Evolutionary conservation across 192 early-diverging fungal genomes (phyloP).

Genomic region (Bifiguratus adelaidae): DNA sequence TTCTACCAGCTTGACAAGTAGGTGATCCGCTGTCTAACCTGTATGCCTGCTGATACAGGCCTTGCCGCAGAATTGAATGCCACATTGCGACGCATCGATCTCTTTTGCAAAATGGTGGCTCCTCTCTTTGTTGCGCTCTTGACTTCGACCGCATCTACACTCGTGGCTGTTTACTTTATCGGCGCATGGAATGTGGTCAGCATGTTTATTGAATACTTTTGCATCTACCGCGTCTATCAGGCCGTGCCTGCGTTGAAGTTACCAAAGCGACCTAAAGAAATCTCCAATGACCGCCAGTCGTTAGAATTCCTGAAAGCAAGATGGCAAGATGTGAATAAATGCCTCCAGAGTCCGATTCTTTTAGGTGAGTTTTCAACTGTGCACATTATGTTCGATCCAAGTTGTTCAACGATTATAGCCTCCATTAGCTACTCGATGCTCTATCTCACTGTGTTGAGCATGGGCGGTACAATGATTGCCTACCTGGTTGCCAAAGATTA

Average conservation of each 20-base stretch:
- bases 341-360: background rate
- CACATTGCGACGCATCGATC: constrained; percentile 18
- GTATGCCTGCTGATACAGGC: background rate
- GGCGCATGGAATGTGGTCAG: background rate
- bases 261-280: too few species aligned
- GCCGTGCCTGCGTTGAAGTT: background rate
- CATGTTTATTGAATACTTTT: background rate
- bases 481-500: constrained; percentile 17
- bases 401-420: background rate
- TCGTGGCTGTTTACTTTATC: background rate
- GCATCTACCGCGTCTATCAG: background rate
- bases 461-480: constrained; percentile 22
- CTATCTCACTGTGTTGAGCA: constrained; percentile 14
- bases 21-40: background rate
- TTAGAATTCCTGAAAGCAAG: background rate
- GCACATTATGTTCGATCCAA: background rate
- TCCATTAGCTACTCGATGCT: constrained; percentile 10
- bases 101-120: constrained; percentile 19
- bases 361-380: background rate
- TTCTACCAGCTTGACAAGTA: constrained; percentile 14
- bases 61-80: constrained; percentile 11
- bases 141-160: background rate
- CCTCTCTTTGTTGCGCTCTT: constrained; percentile 18
- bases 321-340: background rate
- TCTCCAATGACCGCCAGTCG: background rate